Evolutionary conservation across 148 eudicot species (phyloP).

Genomic region (Heliamphora exappendiculata): DNA sequence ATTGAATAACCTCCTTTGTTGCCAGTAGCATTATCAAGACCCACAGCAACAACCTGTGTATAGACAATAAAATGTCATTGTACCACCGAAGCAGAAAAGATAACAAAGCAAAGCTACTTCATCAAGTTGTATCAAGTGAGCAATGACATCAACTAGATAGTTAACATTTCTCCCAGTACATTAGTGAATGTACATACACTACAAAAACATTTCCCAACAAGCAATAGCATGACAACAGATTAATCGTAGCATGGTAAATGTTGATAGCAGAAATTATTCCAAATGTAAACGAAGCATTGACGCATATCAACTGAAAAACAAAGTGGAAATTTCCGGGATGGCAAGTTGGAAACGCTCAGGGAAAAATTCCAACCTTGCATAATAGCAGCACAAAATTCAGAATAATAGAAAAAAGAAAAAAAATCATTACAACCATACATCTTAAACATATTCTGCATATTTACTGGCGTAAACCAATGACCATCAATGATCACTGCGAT

Average conservation of each 20-base stretch:
- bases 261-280: background rate
- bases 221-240: background rate
- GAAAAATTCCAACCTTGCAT: background rate
- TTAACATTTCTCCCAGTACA: background rate
- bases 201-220: background rate
- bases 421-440: background rate
- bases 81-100: slow-evolving; percentile 3
- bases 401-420: background rate
- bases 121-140: slow-evolving; percentile 2
- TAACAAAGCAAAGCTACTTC: background rate
- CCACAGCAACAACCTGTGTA: slow-evolving; percentile 17
- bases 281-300: background rate
- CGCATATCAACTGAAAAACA: background rate
- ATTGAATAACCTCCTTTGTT: slow-evolving; percentile 18
- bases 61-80: slow-evolving; percentile 8
- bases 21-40: slow-evolving; percentile 18
- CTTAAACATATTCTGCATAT: background rate
- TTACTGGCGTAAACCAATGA: background rate
- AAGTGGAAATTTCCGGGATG: background rate
- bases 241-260: background rate
- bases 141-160: background rate
- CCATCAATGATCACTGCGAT: too few relatives aligned
- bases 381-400: background rate
- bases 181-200: background rate
- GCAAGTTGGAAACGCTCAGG: background rate